These are phyloP conservation scores for Candida boidinii DNA, from an alignment of 805 yeast genomes.

Conservation along the genomic window DNA sequence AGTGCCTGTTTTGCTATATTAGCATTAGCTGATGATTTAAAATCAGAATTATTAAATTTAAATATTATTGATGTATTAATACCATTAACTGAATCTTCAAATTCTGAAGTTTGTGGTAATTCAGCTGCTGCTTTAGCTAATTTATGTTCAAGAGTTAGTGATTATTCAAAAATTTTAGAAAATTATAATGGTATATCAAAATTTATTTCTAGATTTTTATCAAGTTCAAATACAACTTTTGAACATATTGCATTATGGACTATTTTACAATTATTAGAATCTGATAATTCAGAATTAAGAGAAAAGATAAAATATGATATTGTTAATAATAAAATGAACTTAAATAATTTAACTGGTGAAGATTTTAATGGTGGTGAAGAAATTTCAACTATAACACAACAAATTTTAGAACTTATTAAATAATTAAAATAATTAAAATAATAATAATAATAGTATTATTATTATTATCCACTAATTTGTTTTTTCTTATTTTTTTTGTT, in stretches of 20 bases:
- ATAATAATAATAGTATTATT: no score
- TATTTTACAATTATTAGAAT: conserved; percentile 82
- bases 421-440: no score
- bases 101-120: conserved; percentile 95
- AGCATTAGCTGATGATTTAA: conserved; percentile 92
- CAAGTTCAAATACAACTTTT: conserved; percentile 82
- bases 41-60: conserved; percentile 71
- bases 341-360: conserved; percentile 25
- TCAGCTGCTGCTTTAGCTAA: conserved; percentile 98
- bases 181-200: conserved; percentile 90
- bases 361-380: conserved; percentile 27
- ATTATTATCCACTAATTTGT: no score
- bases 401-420: conserved; percentile 26
- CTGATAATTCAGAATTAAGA: conserved; percentile 61
- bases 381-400: conserved; percentile 27
- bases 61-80: conserved; percentile 83
- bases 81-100: conserved; percentile 80
- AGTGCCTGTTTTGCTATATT: conserved; percentile 95
- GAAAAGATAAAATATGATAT: conserved; percentile 24
- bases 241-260: conserved; percentile 99
- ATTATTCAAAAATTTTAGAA: conserved; percentile 68
- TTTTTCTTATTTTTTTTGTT: no score
- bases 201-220: conserved; percentile 72
- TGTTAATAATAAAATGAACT: conserved; percentile 22
- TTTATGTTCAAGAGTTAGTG: conserved; percentile 81